Evolutionary conservation across 495 filamentous ascomycete species (phyloP), one percentile per base, ranked within the genome.

Genomic region (Xylaria scruposa): DNA sequence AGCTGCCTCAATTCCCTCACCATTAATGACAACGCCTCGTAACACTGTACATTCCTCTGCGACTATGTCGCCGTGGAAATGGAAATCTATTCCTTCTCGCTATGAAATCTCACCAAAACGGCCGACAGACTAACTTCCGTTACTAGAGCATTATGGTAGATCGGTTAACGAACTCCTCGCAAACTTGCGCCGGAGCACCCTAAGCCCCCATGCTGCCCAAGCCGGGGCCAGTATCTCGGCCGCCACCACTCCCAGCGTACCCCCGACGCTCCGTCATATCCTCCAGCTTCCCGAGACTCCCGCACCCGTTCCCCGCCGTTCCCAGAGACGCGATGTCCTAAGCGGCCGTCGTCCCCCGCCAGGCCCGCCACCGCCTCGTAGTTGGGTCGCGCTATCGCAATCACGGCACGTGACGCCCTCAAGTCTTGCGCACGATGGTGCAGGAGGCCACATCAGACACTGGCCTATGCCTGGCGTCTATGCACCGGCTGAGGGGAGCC

Each of bases 201-300:
- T 80, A 70, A 79, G 72, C 54, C 49, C 72, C 73, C 73, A 70
- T 17, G 54, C 65, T 46, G 38, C 68, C 74, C 58, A 62, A 1
- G 31, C 36, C 3, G 15, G 15, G 5, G n/a, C 61, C 51, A 73
- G 69, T 49, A 73, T 77, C 58, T 70, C 70, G 15, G 13, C 73
- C 54, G 56, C 72, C 72, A 72, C 73, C 10, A 73, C 75, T 9
- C 83, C 84, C 1, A 86, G 82, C 26, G 80, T 88, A 7, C 86
- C 83, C 9, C 86, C 86, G n/a, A 75, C 79, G 31, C 81, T 88
- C 73, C 82, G 85, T 36, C 75, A 87, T 42, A 86, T 95, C 53
- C 85, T 95, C 40, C 87, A 91, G 59, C 83, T 94, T 33, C 91
- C 91, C 44, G 92, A 94, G 74, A 88, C 89, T 36, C 89, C 90